Conservation (phyloP, 805 yeast genomes). For the Lachancea sp. region DNA sequence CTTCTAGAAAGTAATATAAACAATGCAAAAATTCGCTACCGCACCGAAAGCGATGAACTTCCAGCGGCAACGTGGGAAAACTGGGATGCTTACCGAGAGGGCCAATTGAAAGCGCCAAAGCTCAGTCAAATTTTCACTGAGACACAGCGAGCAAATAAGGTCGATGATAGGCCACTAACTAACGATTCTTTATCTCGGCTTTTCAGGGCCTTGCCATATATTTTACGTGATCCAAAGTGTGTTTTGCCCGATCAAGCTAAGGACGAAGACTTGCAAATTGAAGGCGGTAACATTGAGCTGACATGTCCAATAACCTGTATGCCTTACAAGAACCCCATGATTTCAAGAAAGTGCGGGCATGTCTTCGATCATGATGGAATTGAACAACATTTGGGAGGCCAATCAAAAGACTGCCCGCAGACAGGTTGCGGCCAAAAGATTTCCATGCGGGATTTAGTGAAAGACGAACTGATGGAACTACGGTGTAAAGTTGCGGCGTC, state of each 20-base stretch:
- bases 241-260: constrained; percentile 45
- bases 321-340: constrained; percentile 48
- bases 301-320: constrained; percentile 60
- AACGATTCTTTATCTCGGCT: constrained; percentile 10
- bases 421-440: constrained; percentile 45
- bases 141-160: background rate
- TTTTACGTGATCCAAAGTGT: constrained; percentile 52
- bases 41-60: constrained; percentile 11
- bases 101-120: constrained; percentile 15
- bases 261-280: constrained; percentile 57
- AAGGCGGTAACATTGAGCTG: constrained; percentile 65
- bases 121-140: constrained; percentile 12
- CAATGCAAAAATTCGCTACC: constrained; percentile 14
- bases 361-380: constrained; percentile 50
- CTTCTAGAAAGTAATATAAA: constrained; percentile 4
- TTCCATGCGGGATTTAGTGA: constrained; percentile 33
- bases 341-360: constrained; percentile 53
- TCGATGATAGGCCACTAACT: background rate
- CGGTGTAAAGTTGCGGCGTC: constrained; percentile 38
- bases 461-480: constrained; percentile 50
- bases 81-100: constrained; percentile 19
- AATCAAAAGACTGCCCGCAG: constrained; percentile 48
- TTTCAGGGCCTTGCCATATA: constrained; percentile 40
- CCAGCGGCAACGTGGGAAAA: constrained; percentile 16
- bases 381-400: constrained; percentile 27